Percentiles rank a stretch among this genome's conserved stretches.
These are phyloP conservation scores for Neodidymelliopsis sp. DNA, from an alignment of 2,329 filamentous ascomycete genomes.

Conservation along the genomic window DNA sequence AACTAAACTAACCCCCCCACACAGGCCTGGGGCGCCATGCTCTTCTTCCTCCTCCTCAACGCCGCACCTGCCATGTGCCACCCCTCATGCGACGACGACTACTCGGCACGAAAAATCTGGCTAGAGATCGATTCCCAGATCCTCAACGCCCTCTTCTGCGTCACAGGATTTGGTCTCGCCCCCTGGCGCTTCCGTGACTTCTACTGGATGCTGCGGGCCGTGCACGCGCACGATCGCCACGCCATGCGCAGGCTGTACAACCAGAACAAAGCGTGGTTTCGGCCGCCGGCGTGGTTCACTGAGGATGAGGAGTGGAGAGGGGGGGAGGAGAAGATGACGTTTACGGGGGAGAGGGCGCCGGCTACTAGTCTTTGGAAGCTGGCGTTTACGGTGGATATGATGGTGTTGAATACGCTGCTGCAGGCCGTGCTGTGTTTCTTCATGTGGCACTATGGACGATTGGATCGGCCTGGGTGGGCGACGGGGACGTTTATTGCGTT, in stretches of 20 bases:
- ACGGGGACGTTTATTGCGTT: constrained; percentile 73
- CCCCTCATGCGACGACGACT: constrained; percentile 72
- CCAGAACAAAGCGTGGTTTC: constrained; percentile 78
- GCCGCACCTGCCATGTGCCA: constrained; percentile 76
- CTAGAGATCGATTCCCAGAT: constrained; percentile 85
- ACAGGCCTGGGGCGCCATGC: constrained; percentile 83
- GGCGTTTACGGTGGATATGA: constrained; percentile 79
- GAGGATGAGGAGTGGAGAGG: constrained; percentile 47
- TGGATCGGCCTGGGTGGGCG: constrained; percentile 75
- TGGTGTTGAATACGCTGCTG: constrained; percentile 79
- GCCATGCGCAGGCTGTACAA: constrained; percentile 72
- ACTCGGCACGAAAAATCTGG: constrained; percentile 79
- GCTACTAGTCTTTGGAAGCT: constrained; percentile 76
- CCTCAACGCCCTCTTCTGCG: constrained; percentile 81
- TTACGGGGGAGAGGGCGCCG: constrained; percentile 73
- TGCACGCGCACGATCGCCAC: constrained; percentile 56
- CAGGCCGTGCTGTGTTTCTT: constrained; percentile 75
- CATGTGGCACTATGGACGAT: constrained; percentile 82
- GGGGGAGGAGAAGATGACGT: constrained; percentile 55
- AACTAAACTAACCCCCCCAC: not conserved
- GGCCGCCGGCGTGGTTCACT: constrained; percentile 69
- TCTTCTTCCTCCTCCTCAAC: constrained; percentile 83
- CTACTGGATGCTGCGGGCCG: constrained; percentile 69
- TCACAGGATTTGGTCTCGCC: constrained; percentile 81
- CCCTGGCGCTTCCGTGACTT: constrained; percentile 84